phyloP scores from a whole-genome alignment of 2,329 filamentous ascomycete species.

The Geosmithia flava region DNA sequence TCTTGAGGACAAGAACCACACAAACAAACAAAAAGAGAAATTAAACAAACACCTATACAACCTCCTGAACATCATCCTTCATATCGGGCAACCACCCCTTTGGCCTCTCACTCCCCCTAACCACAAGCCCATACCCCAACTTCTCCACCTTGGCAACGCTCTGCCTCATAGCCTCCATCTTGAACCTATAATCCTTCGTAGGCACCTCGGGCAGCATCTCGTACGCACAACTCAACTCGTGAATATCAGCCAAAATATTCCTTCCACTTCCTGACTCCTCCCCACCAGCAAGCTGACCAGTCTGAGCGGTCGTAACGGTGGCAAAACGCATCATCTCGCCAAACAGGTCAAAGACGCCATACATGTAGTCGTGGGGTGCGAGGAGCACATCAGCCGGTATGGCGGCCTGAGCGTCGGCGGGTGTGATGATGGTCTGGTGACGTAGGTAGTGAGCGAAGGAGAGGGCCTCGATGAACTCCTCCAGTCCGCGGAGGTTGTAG shows the following conservation, averaged over 20 bases:
- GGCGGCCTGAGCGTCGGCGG: constrained; percentile 41
- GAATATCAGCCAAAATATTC: constrained; percentile 69
- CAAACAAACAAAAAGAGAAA: not conserved
- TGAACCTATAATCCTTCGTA: constrained; percentile 53
- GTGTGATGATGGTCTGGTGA: constrained; percentile 61
- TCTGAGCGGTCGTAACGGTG: constrained; percentile 74
- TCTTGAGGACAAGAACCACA: not conserved
- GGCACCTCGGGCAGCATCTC: constrained; percentile 56
- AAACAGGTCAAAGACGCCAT: constrained; percentile 85
- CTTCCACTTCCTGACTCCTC: constrained; percentile 14
- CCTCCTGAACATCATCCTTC: constrained; percentile 20
- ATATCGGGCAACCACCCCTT: constrained; percentile 86
- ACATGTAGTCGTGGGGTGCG: constrained; percentile 74
- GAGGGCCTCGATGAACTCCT: constrained; percentile 89
- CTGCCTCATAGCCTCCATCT: constrained; percentile 74
- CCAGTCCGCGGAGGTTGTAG: constrained; percentile 69
- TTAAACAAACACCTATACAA: not conserved
- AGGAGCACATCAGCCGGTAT: constrained; percentile 46
- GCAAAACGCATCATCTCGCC: constrained; percentile 97
- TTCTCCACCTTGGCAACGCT: constrained; percentile 93
- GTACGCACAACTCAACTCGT: constrained; percentile 62
- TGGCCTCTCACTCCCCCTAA: constrained; percentile 78
- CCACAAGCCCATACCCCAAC: constrained; percentile 74
- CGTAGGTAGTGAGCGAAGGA: constrained; percentile 82
- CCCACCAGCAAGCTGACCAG: constrained; percentile 35